Evolutionary conservation across 1,139 yeast genomes (phyloP), one percentile per base, ranked within the genome.

Genomic region (Kodamaea alishanica): DNA sequence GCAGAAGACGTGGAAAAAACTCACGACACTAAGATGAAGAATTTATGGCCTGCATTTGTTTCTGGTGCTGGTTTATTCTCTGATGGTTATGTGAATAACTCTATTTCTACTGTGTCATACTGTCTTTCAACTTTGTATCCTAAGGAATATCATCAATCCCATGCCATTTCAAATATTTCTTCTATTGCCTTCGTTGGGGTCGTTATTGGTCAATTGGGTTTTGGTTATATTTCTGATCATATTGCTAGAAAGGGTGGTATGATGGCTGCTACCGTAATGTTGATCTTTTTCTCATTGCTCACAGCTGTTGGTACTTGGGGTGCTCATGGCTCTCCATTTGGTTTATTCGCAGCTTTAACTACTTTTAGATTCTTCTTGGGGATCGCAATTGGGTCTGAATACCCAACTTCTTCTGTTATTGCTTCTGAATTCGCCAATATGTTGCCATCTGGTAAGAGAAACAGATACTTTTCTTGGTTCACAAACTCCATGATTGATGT

Each of bases 121-220:
- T 81, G 89, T 63, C 70, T 89, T 46, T 58, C 71, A 10, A 64
- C 58, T 4, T 67, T 89, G 29, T 89, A 89, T 57, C 88, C 88
- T 9, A 60, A 59, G 0, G 76, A 75, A 51, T 82, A 83, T 56
- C 61, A 77, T 3, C 54, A 73, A 8, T 84, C 94, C 0, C 60
- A 63, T 36, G 95, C 96, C 23, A 77, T 84, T 41, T 73, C 79
- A 45, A 87, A 88, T 54, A 85, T 89, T 39, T 74, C 94, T 0
- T 80, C 96, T n/a, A 84, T 89, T 55, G 95, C 89, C 0, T 89
- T 89, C 56, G 96, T 76, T 8, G 97, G 97, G 52, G 88, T 90
- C 3, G 94, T 89, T 36, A 74, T 85, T n/a, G 97, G 97, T 32
- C 90, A 82, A 67, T 71, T 89, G 39, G 39, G 70, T 2, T 88